Conservation (phyloP, 73 alveolate species). For the Effrenium voratum region DNA sequence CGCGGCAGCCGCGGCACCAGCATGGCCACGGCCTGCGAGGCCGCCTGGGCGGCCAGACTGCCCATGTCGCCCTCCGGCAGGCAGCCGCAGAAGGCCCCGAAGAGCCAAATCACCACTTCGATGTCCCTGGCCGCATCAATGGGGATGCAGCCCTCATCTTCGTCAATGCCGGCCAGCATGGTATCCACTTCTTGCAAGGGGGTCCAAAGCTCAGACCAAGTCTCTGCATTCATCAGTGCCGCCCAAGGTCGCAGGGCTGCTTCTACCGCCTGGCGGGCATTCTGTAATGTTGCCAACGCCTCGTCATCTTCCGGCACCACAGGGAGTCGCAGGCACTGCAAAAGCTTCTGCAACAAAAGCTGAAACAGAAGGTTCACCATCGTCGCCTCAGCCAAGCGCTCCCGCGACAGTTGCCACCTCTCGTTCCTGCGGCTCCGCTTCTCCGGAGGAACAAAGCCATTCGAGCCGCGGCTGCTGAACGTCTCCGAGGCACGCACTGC, state of each 20-base stretch:
- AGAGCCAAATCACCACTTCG: conserved; percentile 74
- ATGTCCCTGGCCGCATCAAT: conserved; percentile 53
- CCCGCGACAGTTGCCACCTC: conserved; percentile 63
- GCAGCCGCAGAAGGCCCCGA: conserved; percentile 81
- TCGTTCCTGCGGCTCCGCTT: conserved; percentile 68
- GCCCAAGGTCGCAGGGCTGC: conserved; percentile 74
- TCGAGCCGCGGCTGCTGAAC: neutral
- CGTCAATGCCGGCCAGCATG: conserved; percentile 1
- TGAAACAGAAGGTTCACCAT: conserved; percentile 30
- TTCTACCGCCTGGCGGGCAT: conserved; percentile 37
- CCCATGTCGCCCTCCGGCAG: conserved; percentile 26
- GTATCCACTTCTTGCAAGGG: conserved; percentile 34
- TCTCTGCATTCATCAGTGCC: conserved; percentile 66
- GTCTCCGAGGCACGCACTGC: conserved; percentile 41
- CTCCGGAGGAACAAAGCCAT: conserved; percentile 46
- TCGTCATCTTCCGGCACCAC: conserved; percentile 74
- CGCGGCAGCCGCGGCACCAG: conserved; percentile 41
- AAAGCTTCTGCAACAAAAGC: conserved; percentile 37
- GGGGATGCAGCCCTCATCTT: conserved; percentile 59
- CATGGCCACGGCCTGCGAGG: conserved; percentile 36
- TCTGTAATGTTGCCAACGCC: conserved; percentile 21
- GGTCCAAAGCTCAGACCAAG: conserved; percentile 71
- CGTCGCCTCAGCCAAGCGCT: conserved; percentile 27
- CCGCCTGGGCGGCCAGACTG: conserved; percentile 32
- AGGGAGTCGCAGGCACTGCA: conserved; percentile 79